phyloP scores from a whole-genome alignment of 2,329 filamentous ascomycete species.

The Diaporthe destruens region DNA sequence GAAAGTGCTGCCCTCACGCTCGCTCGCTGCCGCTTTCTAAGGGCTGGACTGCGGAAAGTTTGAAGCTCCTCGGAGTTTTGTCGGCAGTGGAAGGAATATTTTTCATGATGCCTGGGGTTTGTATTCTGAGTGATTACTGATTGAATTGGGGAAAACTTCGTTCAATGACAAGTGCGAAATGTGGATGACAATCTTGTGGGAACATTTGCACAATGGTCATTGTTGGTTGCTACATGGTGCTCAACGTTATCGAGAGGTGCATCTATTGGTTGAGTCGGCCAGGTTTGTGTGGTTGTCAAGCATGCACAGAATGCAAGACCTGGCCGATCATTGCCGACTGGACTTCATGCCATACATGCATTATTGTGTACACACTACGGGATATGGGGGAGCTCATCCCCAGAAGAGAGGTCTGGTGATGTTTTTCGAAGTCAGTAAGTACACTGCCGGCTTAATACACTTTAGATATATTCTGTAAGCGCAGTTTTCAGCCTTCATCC shows the following conservation, averaged over 20 bases:
- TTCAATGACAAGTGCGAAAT: background rate
- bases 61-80: background rate
- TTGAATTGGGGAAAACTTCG: background rate
- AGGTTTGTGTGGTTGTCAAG: background rate
- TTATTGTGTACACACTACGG: no score
- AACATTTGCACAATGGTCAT: background rate
- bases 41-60: background rate
- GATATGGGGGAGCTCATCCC: no score
- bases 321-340: background rate
- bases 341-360: no score
- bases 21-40: background rate
- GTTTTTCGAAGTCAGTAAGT: no score
- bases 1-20: background rate
- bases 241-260: background rate
- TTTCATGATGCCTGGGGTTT: no score
- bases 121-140: no score
- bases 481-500: constrained; percentile 15
- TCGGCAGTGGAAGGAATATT: background rate
- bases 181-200: background rate
- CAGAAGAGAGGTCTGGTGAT: background rate
- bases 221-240: no score
- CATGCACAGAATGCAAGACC: no score
- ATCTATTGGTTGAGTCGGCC: no score
- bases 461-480: background rate
- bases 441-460: background rate